Evolutionary conservation across 1,284 basidiomycete genomes (phyloP).

Genomic region (Earliella scabrosa): DNA sequence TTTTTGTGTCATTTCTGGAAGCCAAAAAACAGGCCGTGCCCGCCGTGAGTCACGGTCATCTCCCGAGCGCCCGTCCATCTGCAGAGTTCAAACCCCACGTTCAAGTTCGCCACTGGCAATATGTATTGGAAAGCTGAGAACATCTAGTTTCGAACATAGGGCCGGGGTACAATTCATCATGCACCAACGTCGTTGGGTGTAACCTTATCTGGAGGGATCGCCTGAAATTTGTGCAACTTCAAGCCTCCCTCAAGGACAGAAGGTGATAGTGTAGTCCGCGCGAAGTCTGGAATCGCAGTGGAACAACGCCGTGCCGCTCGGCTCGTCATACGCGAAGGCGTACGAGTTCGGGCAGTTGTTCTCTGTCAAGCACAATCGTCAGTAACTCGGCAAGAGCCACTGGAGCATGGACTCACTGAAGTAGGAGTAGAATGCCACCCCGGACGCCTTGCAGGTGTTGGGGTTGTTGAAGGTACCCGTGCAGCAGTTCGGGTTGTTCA

Average conservation of each 20-base stretch:
- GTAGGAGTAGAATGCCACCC: conserved; percentile 46
- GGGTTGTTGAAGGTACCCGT: conserved; percentile 45
- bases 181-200: too few species aligned
- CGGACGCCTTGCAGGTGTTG: conserved; percentile 44
- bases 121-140: too few species aligned
- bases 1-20: too few species aligned
- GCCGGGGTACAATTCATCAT: too few species aligned
- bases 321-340: conserved; percentile 54
- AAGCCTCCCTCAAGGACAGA: conserved; percentile 49
- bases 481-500: conserved; percentile 47
- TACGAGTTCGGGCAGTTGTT: conserved; percentile 48
- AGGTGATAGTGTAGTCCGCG: conserved; percentile 53
- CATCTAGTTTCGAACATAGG: too few species aligned
- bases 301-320: conserved; percentile 48
- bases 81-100: too few species aligned
- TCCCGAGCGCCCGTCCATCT: too few species aligned
- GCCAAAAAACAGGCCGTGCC: too few species aligned
- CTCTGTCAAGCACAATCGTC: conserved; percentile 35
- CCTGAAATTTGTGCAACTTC: too few species aligned
- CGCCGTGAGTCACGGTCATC: too few species aligned
- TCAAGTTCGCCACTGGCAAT: too few species aligned
- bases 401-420: conserved; percentile 42
- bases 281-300: conserved; percentile 39
- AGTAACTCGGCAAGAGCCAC: not conserved
- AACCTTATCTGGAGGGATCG: too few species aligned